Evolutionary conservation across 768 basidiomycete species (phyloP).

Genomic region (Xanthoconium stramineum): DNA sequence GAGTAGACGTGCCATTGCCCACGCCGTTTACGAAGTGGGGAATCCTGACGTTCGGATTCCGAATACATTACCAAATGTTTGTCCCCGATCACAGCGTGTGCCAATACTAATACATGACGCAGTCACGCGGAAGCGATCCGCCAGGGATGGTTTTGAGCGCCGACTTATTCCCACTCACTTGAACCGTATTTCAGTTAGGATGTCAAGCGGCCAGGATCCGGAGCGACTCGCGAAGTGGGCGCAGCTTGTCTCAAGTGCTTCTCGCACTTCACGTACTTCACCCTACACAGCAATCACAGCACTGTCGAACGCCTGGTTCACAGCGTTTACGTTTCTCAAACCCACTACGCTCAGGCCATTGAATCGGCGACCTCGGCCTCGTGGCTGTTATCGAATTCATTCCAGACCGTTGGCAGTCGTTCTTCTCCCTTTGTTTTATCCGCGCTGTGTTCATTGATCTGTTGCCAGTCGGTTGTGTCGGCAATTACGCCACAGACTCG

Average conservation of each 20-base stretch:
- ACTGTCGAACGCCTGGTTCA: background rate
- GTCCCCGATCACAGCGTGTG: background rate
- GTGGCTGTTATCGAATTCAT: constrained; percentile 6
- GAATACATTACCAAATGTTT: background rate
- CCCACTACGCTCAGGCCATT: background rate
- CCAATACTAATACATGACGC: background rate
- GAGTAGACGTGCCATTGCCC: too few species aligned
- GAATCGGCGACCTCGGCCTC: constrained; percentile 10
- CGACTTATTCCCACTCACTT: constrained; percentile 3
- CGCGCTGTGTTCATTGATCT: constrained; percentile 5
- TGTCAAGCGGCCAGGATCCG: constrained; percentile 7
- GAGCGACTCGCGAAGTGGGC: background rate
- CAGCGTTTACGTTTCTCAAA: too few species aligned
- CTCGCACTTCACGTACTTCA: constrained; percentile 3
- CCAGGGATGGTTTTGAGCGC: constrained; percentile 7
- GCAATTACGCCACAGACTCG: constrained; percentile 4
- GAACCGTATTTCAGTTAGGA: constrained; percentile 1
- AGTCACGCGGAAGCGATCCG: constrained; percentile 1
- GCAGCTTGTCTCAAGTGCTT: background rate
- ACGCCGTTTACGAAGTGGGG: too few species aligned
- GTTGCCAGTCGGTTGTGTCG: background rate
- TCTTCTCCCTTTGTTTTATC: constrained; percentile 6
- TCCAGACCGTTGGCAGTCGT: background rate
- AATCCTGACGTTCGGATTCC: too few species aligned
- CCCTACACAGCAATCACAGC: background rate